phyloP scores from a whole-genome alignment of 1,284 basidiomycete genomes.

The Rhodofomes roseus region DNA sequence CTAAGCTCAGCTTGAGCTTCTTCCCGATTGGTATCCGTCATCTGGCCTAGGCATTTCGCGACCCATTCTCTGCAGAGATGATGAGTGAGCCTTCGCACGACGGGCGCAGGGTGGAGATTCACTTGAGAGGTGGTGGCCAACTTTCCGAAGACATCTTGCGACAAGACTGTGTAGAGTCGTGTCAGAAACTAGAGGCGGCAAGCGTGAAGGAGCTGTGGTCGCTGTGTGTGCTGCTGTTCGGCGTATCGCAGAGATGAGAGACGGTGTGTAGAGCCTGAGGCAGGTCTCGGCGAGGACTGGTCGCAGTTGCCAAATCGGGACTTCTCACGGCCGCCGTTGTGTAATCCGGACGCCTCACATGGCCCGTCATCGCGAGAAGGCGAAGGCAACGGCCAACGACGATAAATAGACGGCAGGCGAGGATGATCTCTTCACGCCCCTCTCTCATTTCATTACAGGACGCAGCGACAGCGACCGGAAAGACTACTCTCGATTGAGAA shows the following conservation, averaged over 20 bases:
- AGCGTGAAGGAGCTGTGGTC: neutral
- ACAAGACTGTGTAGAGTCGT: no score
- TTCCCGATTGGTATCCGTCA: slow-evolving; percentile 69
- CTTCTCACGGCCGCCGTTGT: slow-evolving; percentile 9
- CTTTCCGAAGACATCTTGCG: slow-evolving; percentile 31
- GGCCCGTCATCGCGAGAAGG: neutral
- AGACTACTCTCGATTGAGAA: slow-evolving; percentile 10
- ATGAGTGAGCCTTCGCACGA: neutral
- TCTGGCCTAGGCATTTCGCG: slow-evolving; percentile 75
- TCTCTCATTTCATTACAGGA: neutral
- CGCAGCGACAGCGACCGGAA: neutral
- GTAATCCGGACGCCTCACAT: slow-evolving; percentile 5
- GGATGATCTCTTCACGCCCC: neutral
- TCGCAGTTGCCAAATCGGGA: neutral
- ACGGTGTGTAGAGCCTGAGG: no score
- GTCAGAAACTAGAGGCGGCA: no score
- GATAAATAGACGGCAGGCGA: neutral
- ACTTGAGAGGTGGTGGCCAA: slow-evolving; percentile 39
- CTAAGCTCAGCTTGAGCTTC: slow-evolving; percentile 80
- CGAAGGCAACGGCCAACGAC: neutral
- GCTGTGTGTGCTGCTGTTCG: neutral
- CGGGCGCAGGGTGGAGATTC: slow-evolving; percentile 4
- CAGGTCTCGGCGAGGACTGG: no score
- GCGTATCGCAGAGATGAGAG: no score
- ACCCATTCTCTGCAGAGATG: slow-evolving; percentile 70